phyloP scores from a whole-genome alignment of 192 early-diverging fungal genomes.

The Chytriomyces confervae region DNA sequence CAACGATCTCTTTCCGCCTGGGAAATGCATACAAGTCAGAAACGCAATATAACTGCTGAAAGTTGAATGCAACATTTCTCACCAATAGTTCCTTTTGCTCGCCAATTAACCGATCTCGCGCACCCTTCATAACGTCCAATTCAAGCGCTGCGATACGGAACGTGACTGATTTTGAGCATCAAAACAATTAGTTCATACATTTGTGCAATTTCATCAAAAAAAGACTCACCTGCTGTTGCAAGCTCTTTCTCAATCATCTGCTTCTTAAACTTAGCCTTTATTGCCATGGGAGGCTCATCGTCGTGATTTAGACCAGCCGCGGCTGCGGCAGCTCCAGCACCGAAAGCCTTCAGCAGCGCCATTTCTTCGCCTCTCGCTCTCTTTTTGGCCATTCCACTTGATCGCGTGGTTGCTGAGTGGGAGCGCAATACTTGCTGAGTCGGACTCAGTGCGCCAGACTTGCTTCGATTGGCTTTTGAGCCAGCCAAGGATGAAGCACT shows the following conservation, averaged over 20 bases:
- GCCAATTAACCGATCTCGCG: conserved; percentile 40
- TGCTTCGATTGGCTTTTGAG: too few relatives aligned
- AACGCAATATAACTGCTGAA: too few relatives aligned
- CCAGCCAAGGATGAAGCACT: too few relatives aligned
- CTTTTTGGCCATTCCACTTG: too few relatives aligned
- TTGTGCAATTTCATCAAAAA: not conserved
- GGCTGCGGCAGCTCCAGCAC: not conserved
- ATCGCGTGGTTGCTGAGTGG: too few relatives aligned
- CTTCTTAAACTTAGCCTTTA: conserved; percentile 54
- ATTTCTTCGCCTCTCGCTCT: too few relatives aligned
- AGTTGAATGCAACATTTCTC: not conserved
- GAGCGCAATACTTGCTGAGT: not conserved
- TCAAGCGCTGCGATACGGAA: conserved; percentile 43
- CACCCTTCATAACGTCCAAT: conserved; percentile 41
- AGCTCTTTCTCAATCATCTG: conserved; percentile 61
- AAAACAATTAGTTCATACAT: not conserved
- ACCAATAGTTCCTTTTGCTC: conserved; percentile 55
- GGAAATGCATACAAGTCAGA: too few relatives aligned
- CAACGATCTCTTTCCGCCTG: conserved; percentile 51
- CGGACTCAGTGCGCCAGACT: not conserved
- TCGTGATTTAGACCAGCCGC: too few relatives aligned
- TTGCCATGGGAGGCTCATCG: conserved; percentile 14
- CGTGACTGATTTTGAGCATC: conserved; percentile 10
- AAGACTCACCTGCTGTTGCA: conserved; percentile 23
- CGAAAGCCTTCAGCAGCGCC: too few relatives aligned